Evolutionary conservation across 306 rosid genomes (phyloP).

Genomic region (Nissolia schottii): DNA sequence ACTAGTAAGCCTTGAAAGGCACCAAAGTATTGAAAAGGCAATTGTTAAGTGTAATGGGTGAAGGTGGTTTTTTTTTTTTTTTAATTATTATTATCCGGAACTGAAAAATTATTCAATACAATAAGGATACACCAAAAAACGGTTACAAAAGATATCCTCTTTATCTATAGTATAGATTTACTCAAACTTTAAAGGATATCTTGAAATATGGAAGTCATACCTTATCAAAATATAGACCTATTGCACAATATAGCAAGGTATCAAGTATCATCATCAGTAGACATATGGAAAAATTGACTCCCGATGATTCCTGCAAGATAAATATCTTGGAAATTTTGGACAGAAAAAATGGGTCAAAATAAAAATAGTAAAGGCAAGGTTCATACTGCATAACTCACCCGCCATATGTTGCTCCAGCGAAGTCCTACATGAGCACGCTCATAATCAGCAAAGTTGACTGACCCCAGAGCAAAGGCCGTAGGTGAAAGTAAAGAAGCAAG

Average conservation of each 20-base stretch:
- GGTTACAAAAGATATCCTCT: no score
- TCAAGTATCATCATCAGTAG: conserved; percentile 89
- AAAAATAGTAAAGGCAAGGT: conserved; percentile 5
- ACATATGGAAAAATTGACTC: conserved; percentile 82
- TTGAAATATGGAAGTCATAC: conserved; percentile 35
- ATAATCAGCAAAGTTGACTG: conserved; percentile 91
- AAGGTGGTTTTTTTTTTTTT: no score
- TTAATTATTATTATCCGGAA: no score
- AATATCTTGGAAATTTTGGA: conserved; percentile 23
- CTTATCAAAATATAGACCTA: conserved; percentile 95
- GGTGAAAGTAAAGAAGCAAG: conserved; percentile 90
- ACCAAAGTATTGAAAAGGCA: no score
- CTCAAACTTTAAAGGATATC: background rate
- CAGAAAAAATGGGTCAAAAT: background rate
- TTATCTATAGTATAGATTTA: no score
- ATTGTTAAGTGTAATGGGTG: no score
- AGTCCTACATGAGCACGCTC: conserved; percentile 99
- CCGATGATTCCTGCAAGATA: conserved; percentile 74
- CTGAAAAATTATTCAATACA: no score
- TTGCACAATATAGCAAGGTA: conserved; percentile 67
- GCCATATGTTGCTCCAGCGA: conserved; percentile 97
- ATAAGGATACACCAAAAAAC: no score
- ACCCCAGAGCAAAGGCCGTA: conserved; percentile 90
- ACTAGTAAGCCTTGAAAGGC: no score
- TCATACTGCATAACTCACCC: conserved; percentile 40